Evolutionary conservation across 441 rosid genomes (phyloP), one percentile per base, ranked within the genome.

Genomic region (Manihot esculenta): DNA sequence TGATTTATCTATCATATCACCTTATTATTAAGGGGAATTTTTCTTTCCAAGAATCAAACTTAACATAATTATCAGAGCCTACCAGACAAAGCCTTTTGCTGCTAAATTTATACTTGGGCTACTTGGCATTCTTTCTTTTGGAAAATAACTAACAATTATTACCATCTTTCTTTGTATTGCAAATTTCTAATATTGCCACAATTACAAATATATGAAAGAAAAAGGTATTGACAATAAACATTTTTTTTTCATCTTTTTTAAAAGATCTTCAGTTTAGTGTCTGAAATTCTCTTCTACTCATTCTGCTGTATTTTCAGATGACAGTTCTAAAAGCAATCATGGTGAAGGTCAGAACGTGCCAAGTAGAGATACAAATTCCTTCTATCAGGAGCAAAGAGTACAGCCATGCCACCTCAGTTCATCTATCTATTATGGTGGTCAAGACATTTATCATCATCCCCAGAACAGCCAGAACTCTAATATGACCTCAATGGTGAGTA

Each of bases 371-470:
- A 27, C 27, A 82, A 72, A 68, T 69, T 83, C 83, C 13, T 49
- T 70, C 60, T 87, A 87, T 74, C 88, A 87, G 69, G 87, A 88
- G 0, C 96, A 89, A 75, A 85, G 81, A 78, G 82, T 83, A 23
- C 94, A 90, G 23, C 98, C 98, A 8, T 94, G 96, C 68, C 93
- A 84, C 76, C 83, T 91, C 27, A 87, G 97, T 79, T 94, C 98
- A 33, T 94, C 98, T 2, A 94, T 94, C 80, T 94, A 80, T 64
- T 91, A 94, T 62, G 98, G 98, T 74, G 98, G 98, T 65, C 98
- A 85, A 53, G 98, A 91, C 74, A 78, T 83, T 23, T 92, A 86
- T 73, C 67, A 77, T 77, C 81, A 80, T 38, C 82, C 96, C 65
- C 89, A 83, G 57, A 85, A 76, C 66, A 21, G 72, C 64, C 81